Conservation (phyloP, 208 protist species). For the Balamuthia mandrillaris region DNA sequence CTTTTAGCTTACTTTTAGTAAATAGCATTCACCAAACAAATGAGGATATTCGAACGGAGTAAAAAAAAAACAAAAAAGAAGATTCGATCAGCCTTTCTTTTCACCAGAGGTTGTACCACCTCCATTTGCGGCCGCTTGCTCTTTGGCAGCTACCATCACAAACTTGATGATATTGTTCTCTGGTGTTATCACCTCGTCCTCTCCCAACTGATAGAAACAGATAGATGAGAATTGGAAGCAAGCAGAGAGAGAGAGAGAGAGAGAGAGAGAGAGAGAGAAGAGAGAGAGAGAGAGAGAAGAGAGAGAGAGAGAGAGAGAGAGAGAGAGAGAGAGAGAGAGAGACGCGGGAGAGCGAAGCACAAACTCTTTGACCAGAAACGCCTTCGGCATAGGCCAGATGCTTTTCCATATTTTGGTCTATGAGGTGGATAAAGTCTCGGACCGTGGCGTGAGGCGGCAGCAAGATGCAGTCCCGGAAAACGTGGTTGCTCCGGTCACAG, state of each 20-base stretch:
- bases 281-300: background rate
- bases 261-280: background rate
- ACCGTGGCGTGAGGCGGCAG: slow-evolving; percentile 47
- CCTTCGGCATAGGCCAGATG: slow-evolving; percentile 58
- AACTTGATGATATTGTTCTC: slow-evolving; percentile 65
- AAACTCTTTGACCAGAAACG: slow-evolving; percentile 47
- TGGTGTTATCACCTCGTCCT: slow-evolving; percentile 47
- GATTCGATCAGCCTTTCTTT: no score
- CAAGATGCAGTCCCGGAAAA: slow-evolving; percentile 55
- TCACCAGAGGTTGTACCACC: no score
- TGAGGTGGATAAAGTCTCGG: slow-evolving; percentile 49
- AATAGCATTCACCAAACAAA: no score
- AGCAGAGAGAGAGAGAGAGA: background rate
- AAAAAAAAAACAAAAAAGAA: no score
- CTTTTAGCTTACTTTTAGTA: no score
- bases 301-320: background rate
- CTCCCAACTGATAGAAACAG: slow-evolving; percentile 55
- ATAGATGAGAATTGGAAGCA: no score
- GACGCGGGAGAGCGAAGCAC: background rate
- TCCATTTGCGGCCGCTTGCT: no score
- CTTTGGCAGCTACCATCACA: no score
- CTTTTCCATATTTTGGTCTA: slow-evolving; percentile 56
- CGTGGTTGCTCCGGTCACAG: background rate
- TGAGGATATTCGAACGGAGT: no score
- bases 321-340: background rate